Conservation (phyloP, 176 grass and related monocot genomes). For the Olyra latifolia region DNA sequence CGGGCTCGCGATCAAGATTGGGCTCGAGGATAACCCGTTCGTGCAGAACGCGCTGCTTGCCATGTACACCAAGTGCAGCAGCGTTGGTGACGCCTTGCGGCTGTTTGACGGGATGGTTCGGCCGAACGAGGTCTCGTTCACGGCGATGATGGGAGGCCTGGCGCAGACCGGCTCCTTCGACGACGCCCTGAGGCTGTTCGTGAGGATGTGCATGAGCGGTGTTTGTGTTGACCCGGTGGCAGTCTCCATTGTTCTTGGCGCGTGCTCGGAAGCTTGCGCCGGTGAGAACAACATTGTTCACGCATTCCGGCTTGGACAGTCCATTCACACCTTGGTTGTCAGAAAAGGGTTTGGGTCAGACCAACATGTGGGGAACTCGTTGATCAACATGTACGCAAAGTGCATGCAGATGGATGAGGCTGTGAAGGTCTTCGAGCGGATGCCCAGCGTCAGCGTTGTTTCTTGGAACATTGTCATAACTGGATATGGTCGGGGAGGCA, state of each 20-base stretch:
- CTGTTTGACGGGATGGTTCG: conserved; percentile 59
- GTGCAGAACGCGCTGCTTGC: conserved; percentile 74
- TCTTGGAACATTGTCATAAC: conserved; percentile 93
- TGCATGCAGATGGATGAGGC: conserved; percentile 56
- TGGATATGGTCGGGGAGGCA: conserved; percentile 58
- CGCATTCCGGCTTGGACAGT: conserved; percentile 43
- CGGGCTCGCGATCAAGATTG: conserved; percentile 56
- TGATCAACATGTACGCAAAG: conserved; percentile 81
- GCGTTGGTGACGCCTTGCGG: conserved; percentile 37
- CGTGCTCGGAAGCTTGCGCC: conserved; percentile 50
- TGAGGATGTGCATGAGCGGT: conserved; percentile 58
- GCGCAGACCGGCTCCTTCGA: conserved; percentile 48
- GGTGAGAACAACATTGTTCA: conserved; percentile 8
- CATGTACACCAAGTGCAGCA: conserved; percentile 71
- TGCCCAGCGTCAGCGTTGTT: conserved; percentile 55
- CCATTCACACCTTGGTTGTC: conserved; percentile 54
- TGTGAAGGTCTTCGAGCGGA: conserved; percentile 48
- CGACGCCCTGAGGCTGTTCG: conserved; percentile 67
- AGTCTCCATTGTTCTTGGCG: conserved; percentile 66
- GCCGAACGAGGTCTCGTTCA: conserved; percentile 86
- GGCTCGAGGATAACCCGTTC: conserved; percentile 59
- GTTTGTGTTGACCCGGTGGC: conserved; percentile 65
- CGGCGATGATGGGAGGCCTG: conserved; percentile 79
- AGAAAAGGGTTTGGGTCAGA: conserved; percentile 69
- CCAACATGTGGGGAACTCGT: conserved; percentile 65